Base-by-base conservation (phyloP, 306 rosid genomes). In the Ochetophila trinervis region DNA sequence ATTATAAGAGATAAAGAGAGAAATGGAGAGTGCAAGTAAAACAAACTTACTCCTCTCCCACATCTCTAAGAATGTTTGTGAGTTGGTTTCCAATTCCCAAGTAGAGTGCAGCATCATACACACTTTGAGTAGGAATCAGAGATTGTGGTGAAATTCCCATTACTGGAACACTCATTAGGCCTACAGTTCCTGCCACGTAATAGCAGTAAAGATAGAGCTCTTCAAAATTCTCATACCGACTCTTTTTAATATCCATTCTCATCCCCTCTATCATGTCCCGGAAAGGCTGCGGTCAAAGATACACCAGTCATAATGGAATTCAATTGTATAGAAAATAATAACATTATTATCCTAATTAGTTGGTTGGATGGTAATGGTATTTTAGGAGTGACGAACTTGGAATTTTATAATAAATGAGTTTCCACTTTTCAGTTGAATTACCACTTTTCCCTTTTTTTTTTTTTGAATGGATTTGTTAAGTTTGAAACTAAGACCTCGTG, bases 161-260 rank as follows among this genome's bases (percentile, higher is more conserved):
- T 6, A 88, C 59, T 12, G 96, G 95, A 56, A 89, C 98, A 71
- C 85, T 89, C 98, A 89, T 89, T 57, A 92, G 65, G 12, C 96
- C 96, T n/a, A 85, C 93, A 10, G 98, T 89, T 76, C 98, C 95
- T 0, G 98, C 96, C 53, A 92, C 98, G 19, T 85, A 72, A 76
- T 92, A 89, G 83, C 98, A 92, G 60, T 89, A 92, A n/a, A 84
- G 86, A 78, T 89, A 85, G 21, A 92, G 82, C 73, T 89, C 95
- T 75, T 91, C 76, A 53, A 88, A 91, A 76, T 65, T 84, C 27
- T 79, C 74, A 51, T 91, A 87, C 13, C 87, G 48, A 17, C 71
- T 35, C 73, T 88, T 91, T 77, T 76, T 77, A 5, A 85, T 87
- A 74, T 91, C 95, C 96, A 83, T 91, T 78, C 95, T 82, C 95